phyloP scores from a whole-genome alignment of 768 basidiomycete genomes.

The Dendrothele bispora region DNA sequence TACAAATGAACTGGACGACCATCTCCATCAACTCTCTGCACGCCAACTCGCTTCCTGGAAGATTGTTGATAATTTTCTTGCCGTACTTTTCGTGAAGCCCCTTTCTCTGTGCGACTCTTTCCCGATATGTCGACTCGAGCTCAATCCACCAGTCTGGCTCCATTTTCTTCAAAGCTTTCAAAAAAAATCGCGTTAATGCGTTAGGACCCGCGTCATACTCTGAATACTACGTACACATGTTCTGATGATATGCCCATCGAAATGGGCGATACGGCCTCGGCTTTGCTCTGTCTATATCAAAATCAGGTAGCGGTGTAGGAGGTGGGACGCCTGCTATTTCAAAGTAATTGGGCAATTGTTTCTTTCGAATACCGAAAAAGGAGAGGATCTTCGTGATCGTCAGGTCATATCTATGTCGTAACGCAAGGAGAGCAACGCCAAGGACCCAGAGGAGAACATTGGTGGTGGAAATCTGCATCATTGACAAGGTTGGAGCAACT shows the following conservation, averaged over 20 bases:
- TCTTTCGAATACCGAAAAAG: background rate
- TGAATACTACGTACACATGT: constrained; percentile 43
- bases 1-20: constrained; percentile 55
- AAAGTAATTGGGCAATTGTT: constrained; percentile 31
- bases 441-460: too few relatives aligned
- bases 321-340: constrained; percentile 42
- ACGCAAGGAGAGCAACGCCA: too few relatives aligned
- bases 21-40: constrained; percentile 55
- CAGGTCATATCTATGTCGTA: too few relatives aligned
- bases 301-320: constrained; percentile 40
- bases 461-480: too few relatives aligned
- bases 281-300: constrained; percentile 41
- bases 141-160: constrained; percentile 61
- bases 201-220: background rate
- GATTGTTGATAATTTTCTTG: constrained; percentile 39
- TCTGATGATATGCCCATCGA: constrained; percentile 56
- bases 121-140: constrained; percentile 49
- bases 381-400: too few relatives aligned
- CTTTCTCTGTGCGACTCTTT: constrained; percentile 42
- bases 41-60: constrained; percentile 49
- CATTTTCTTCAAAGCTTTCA: constrained; percentile 44
- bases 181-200: background rate
- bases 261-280: constrained; percentile 57
- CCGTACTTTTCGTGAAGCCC: constrained; percentile 37
- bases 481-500: too few relatives aligned